Evolutionary conservation across 2,329 filamentous ascomycete species (phyloP).

Genomic region (Colletotrichum falcatum): DNA sequence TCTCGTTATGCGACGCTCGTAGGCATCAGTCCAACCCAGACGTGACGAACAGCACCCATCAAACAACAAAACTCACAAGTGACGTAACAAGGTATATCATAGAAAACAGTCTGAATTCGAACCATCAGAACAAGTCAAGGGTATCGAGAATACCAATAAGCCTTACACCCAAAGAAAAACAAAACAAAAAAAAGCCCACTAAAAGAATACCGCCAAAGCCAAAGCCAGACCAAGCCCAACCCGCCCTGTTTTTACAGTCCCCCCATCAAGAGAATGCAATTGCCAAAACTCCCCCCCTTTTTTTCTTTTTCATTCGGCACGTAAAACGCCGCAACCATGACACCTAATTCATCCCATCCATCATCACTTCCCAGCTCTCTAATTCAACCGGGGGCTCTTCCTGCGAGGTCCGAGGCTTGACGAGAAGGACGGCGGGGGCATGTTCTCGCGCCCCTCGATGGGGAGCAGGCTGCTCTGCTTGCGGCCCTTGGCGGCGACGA

Average conservation of each 20-base stretch:
- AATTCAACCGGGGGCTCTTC: conserved; percentile 66
- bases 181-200: conserved; percentile 7
- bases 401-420: conserved; percentile 60
- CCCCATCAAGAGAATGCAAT: conserved; percentile 7
- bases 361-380: background rate
- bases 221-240: background rate
- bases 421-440: conserved; percentile 58
- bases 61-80: too few species aligned
- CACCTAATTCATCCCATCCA: too few species aligned
- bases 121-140: conserved; percentile 26
- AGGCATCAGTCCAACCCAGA: background rate
- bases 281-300: background rate
- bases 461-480: conserved; percentile 49
- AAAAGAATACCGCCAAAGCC: conserved; percentile 5
- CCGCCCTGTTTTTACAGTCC: conserved; percentile 22
- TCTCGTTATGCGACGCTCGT: background rate
- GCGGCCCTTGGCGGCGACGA: conserved; percentile 50
- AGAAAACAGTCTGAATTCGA: background rate
- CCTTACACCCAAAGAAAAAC: conserved; percentile 23
- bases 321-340: background rate
- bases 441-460: conserved; percentile 64
- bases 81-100: background rate
- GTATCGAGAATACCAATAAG: conserved; percentile 41
- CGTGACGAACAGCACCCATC: background rate
- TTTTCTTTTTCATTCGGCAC: background rate